These are phyloP conservation scores for Suhomyces bolitotheri DNA, from an alignment of 1,139 yeast genomes.

Conservation along the genomic window DNA sequence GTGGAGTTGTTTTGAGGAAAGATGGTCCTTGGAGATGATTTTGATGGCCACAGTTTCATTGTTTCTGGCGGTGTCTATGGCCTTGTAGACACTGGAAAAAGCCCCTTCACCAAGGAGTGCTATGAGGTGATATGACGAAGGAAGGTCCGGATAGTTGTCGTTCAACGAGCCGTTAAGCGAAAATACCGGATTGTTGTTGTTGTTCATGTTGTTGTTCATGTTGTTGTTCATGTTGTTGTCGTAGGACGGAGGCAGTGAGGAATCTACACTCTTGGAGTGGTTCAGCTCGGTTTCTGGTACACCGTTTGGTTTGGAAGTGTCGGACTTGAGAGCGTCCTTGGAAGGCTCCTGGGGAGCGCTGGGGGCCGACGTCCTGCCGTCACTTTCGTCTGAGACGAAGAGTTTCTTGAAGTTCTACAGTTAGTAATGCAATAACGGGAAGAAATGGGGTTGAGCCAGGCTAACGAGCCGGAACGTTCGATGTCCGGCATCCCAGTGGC, in stretches of 20 bases:
- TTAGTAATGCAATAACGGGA: constrained; percentile 2
- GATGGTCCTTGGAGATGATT: constrained; percentile 70
- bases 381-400: constrained; percentile 13
- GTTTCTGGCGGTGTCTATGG: constrained; percentile 45
- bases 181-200: constrained; percentile 7
- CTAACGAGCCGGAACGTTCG: not conserved
- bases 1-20: constrained; percentile 49
- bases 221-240: not conserved
- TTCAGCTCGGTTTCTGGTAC: no score
- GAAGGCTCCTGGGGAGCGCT: no score
- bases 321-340: no score
- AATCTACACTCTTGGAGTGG: no score
- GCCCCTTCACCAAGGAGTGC: constrained; percentile 77
- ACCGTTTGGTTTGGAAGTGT: not conserved
- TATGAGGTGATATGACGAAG: constrained; percentile 21
- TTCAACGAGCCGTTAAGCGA: constrained; percentile 9
- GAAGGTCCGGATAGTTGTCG: constrained; percentile 18
- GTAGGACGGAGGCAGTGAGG: no score
- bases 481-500: no score
- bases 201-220: not conserved
- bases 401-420: constrained; percentile 19
- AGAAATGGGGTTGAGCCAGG: not conserved
- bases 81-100: constrained; percentile 82
- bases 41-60: constrained; percentile 74
- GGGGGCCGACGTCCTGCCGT: not conserved